Evolutionary conservation across 495 filamentous ascomycete genomes (phyloP).

Genomic region (Xylaria scruposa): DNA sequence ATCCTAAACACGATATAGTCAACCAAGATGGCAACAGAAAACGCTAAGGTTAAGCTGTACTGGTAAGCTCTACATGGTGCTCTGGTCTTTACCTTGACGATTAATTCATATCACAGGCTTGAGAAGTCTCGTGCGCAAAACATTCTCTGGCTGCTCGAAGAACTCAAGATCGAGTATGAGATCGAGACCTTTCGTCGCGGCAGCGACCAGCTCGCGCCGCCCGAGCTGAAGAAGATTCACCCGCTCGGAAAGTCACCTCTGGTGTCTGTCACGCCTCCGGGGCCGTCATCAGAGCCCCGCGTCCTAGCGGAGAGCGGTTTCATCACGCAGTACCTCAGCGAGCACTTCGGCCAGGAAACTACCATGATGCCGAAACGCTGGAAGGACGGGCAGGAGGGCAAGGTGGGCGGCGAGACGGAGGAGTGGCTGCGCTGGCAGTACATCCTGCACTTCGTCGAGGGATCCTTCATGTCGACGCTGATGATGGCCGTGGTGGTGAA

Average conservation of each 20-base stretch:
- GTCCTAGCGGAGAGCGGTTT: slow-evolving; percentile 81
- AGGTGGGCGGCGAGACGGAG: slow-evolving; percentile 73
- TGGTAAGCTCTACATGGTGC: slow-evolving; percentile 62
- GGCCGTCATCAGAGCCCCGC: slow-evolving; percentile 53
- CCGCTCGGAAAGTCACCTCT: slow-evolving; percentile 86
- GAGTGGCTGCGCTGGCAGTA: slow-evolving; percentile 78
- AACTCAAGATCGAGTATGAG: slow-evolving; percentile 78
- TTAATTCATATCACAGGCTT: slow-evolving; percentile 60
- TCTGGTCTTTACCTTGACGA: background rate
- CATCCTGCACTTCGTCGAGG: slow-evolving; percentile 82
- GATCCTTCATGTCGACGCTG: slow-evolving; percentile 69
- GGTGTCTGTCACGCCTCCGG: slow-evolving; percentile 59
- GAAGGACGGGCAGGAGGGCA: slow-evolving; percentile 57
- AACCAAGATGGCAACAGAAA: slow-evolving; percentile 36
- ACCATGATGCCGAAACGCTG: slow-evolving; percentile 71
- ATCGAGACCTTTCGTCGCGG: slow-evolving; percentile 75
- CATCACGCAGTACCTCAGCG: slow-evolving; percentile 81
- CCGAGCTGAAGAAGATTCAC: slow-evolving; percentile 77
- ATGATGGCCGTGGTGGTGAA: slow-evolving; percentile 51
- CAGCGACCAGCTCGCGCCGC: slow-evolving; percentile 65
- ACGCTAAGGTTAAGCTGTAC: slow-evolving; percentile 75
- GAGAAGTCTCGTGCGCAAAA: slow-evolving; percentile 81
- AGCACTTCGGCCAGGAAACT: slow-evolving; percentile 64
- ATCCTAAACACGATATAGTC: background rate
- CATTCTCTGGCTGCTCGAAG: slow-evolving; percentile 88